A percentile compares a stretch with the other conserved stretches of the same genome.
Conservation (phyloP, 1,284 basidiomycete genomes). For the Paramarasmius palmivorus region DNA sequence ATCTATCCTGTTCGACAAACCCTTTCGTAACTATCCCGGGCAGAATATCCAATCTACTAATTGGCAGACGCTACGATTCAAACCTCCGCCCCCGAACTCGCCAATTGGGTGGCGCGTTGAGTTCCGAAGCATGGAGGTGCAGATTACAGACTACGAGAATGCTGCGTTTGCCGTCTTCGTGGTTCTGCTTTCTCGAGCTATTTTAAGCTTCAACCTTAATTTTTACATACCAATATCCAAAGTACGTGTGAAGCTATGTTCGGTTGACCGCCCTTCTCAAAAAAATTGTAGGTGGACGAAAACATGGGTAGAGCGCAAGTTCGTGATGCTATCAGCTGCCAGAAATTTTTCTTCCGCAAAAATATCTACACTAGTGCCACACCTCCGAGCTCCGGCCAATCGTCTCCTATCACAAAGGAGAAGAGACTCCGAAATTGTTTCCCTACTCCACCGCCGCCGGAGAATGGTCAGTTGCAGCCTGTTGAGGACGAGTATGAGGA, state of each 20-base stretch:
- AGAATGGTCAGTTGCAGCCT: slow-evolving; percentile 41
- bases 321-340: slow-evolving; percentile 73
- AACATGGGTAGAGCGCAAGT: slow-evolving; percentile 93
- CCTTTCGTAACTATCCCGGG: slow-evolving; percentile 8
- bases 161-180: slow-evolving; percentile 96
- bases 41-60: slow-evolving; percentile 99
- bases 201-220: slow-evolving; percentile 89
- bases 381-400: slow-evolving; percentile 46
- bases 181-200: slow-evolving; percentile 91
- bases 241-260: slow-evolving; percentile 42
- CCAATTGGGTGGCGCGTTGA: slow-evolving; percentile 98
- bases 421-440: slow-evolving; percentile 74
- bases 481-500: slow-evolving; percentile 89
- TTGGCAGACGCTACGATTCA: slow-evolving; percentile 99
- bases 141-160: slow-evolving; percentile 99
- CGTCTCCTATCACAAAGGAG: slow-evolving; percentile 57
- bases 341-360: slow-evolving; percentile 91
- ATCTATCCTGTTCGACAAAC: slow-evolving; percentile 1
- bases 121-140: slow-evolving; percentile 98
- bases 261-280: not conserved
- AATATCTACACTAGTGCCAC: slow-evolving; percentile 61
- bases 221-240: slow-evolving; percentile 98
- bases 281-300: slow-evolving; percentile 78
- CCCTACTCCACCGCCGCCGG: slow-evolving; percentile 53
- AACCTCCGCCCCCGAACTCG: slow-evolving; percentile 92